phyloP scores from a whole-genome alignment of 257 asterid species.

The Nicotiana attenuata region DNA sequence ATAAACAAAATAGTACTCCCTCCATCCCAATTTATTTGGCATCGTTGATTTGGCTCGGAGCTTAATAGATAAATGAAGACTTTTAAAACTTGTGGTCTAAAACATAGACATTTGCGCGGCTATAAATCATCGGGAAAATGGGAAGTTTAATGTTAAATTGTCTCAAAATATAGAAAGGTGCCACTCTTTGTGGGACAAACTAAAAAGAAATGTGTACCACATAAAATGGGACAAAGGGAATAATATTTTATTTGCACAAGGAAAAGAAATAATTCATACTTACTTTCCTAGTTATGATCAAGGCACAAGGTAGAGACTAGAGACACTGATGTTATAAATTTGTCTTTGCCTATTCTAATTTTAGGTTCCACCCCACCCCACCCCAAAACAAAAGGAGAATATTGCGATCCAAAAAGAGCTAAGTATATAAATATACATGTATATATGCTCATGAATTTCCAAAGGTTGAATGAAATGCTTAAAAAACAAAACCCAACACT shows the following conservation, averaged over 20 bases:
- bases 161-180: too few species aligned
- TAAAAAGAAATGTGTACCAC: too few species aligned
- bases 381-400: neutral
- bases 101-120: too few species aligned
- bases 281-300: neutral
- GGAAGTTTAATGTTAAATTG: too few species aligned
- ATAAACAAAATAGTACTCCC: neutral
- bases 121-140: too few species aligned
- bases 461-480: neutral
- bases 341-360: neutral
- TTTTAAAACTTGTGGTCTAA: too few species aligned
- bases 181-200: too few species aligned
- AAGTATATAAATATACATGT: neutral
- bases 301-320: constrained; percentile 4
- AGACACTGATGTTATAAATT: neutral
- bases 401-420: neutral
- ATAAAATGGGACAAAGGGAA: too few species aligned
- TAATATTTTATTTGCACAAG: constrained; percentile 1
- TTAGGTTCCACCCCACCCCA: neutral
- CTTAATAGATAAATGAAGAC: too few species aligned
- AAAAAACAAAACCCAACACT: neutral
- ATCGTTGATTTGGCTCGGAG: too few species aligned
- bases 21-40: too few species aligned
- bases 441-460: neutral
- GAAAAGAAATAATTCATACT: neutral